Conservation (phyloP, 306 rosid species). For the Argentina anserina region DNA sequence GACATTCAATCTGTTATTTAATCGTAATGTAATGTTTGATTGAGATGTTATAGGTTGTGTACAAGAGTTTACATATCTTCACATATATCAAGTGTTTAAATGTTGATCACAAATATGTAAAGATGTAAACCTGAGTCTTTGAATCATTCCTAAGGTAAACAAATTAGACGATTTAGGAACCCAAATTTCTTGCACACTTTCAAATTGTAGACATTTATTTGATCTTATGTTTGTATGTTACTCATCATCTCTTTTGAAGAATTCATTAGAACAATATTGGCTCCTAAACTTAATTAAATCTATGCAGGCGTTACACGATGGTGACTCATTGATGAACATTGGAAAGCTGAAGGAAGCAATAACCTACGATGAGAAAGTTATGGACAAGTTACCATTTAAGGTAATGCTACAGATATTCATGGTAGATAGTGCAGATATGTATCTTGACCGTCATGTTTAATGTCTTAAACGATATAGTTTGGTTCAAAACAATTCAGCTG, state of each 20-base stretch:
- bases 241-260: not conserved
- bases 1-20: not conserved
- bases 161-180: not conserved
- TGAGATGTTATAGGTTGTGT: not conserved
- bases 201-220: not conserved
- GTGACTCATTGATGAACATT: conserved; percentile 64
- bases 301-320: conserved; percentile 61
- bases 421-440: not conserved
- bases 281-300: not conserved
- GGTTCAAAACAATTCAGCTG: not conserved
- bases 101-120: not conserved
- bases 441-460: not conserved
- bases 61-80: not conserved
- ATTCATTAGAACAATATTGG: not conserved
- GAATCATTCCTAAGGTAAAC: not conserved
- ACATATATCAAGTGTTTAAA: not conserved
- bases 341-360: conserved; percentile 72
- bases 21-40: not conserved
- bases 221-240: not conserved
- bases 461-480: not conserved
- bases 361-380: conserved; percentile 64
- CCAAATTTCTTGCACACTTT: not conserved
- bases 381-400: conserved; percentile 66
- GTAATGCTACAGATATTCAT: conserved; percentile 41
- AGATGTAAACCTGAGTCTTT: not conserved